Base-by-base conservation (phyloP, 257 asterid genomes). In the Euphrasia confusa region DNA sequence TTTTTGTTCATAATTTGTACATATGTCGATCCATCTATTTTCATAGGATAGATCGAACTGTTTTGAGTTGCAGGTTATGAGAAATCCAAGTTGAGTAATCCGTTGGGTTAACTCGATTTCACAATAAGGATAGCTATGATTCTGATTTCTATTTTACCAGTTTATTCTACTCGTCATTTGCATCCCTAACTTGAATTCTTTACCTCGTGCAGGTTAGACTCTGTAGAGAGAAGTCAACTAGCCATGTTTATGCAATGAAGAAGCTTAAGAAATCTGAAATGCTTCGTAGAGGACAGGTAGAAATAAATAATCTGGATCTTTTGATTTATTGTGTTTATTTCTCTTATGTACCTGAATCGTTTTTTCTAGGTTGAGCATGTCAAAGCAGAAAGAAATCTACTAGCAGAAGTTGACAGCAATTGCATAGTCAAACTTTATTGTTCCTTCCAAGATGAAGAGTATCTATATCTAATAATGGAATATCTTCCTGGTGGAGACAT, bases 251-350 rank as follows among this genome's bases (percentile, higher is more conserved):
- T 39, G 98, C 98, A 75, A 91, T 91, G 98, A 91, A 91, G 76
- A 91, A 91, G 78, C 96, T 91, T 58, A 91, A 88, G 85, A 91
- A 91, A 72, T 88, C 98, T 4, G 98, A 92, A 80, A 92, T 92
- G 98, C 95, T 92, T 61, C 96, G 98, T 40, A 78, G 98, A 76
- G 98, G 98, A 67, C 98, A 92, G 98, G 98, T 92, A 69, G 55
- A 52, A 62, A 49, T 18, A 15, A 26, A 64, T 74, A n/a, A 55
- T 24, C 33, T 53, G 33, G 30, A 18, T 5, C 27, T 21, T 28
- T 13, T 53, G 63, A 71, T 65, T 59, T 64, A 45, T 56, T 71
- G 15, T 66, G 58, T 70, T 68, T 63, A 40, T 71, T 65, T 8
- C 66, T 57, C 52, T 4, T 12, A 12, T 45, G 2, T 45, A 61